Evolutionary conservation across 495 filamentous ascomycete genomes (phyloP), one percentile per base, ranked within the genome.

Genomic region (Bathelium albidoporum): DNA sequence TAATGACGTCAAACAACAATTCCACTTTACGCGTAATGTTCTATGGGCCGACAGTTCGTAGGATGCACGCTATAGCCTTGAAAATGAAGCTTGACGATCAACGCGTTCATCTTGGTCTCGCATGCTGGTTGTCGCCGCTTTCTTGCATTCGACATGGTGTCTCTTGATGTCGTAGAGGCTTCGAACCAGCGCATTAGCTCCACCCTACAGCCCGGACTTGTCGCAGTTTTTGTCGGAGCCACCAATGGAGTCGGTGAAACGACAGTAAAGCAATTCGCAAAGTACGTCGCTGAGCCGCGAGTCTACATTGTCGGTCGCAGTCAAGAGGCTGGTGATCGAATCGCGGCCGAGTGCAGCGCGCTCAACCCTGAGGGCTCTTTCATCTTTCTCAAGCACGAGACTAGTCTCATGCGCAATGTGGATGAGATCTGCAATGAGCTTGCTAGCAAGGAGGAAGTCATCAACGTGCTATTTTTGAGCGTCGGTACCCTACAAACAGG

Each of bases 391-490:
- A 74, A 79, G 61, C 74, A 75, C 7, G 86, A 90, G 61, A 67
- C 84, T 1, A 81, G 80, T 16, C 73, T 87, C 2, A 76, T 90
- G 0, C 68, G 69, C 1, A 78, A 64, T 39, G 67, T 63, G 49
- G 65, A 69, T 71, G 70, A 77, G 1, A 75, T 82, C 3, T 89
- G 85, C 64, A 61, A 71, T 1, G 75, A 82, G 45, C 85, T 89
- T 63, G 75, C 76, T 64, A 62, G 62, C 0, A 78, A 79, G 45
- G 86, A 89, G 64, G 66, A 71, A 18, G 65, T 63, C 16, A 71
- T 90, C 65, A 87, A 90, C 65, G 65, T 90, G 0, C 75, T 90
- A 0, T 84, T 88, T 65, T 67, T 85, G 67, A 83, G 73, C 4
- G 32, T 53, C 18, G 67, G 63, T 11, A 61, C 61, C 1, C 43